Evolutionary conservation across 2,329 filamentous ascomycete species (phyloP), one percentile per base, ranked within the genome.

Genomic region (Coniochaeta pulveracea): DNA sequence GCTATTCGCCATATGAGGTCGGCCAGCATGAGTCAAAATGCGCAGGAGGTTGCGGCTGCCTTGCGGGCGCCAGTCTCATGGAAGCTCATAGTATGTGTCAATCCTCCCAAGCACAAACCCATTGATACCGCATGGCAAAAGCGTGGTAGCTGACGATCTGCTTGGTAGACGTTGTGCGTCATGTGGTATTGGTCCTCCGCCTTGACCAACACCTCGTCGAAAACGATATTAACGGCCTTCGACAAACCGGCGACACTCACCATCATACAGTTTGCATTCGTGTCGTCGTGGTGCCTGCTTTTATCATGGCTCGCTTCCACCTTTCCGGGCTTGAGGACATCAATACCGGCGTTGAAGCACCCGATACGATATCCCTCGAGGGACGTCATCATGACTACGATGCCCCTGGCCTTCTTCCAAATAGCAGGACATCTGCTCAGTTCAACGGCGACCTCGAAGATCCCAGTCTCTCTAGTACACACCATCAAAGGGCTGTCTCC

Each of bases 401-500:
- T 96, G n/a, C 91, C 91, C 12, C 66, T 98, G 21, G 89, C 91
- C 1, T 70, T 81, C 18, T 98, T 98, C 56, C 88, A 95, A 56
- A 84, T 98, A 33, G 81, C 80, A 22, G 91, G 91, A 5, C 91
- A 98, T 57, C 81, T 98, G 25, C 66, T 96, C 27, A 94, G 85
- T 55, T 93, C 89, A 5, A 91, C 86, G 43, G 89, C 91, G 18
- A 98, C 89, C 19, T 81, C 85, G 33, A 84, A 86, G 53, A 96
- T 98, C 35, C 89, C 91, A 1, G 91, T 98, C 2, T 96, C 91
- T 6, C 71, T 98, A 22, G 91, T 98, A 4, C 91, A 98, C 58
- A 98, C 91, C 1, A 96, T 98, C 60, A 98, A 98, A 61, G 91
- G 91, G 6, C 74, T 98, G 17, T 96, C 89, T 3, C 91, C 91